Conservation (phyloP, 345 rosid genomes). For the Corchorus capsularis region DNA sequence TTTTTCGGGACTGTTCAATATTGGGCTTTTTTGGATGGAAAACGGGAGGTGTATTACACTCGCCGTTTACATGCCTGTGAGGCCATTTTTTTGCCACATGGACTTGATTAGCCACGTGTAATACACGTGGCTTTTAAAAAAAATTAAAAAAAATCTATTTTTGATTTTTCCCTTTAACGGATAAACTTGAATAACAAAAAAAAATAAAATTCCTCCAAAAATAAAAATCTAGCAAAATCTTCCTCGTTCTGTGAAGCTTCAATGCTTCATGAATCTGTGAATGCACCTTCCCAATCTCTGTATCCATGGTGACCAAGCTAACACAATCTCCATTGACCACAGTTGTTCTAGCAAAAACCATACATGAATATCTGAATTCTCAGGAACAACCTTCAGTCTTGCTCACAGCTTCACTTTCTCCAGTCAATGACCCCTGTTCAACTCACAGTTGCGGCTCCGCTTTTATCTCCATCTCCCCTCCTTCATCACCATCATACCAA, state of each 20-base stretch:
- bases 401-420: conserved; percentile 91
- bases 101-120: too few relatives aligned
- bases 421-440: conserved; percentile 91
- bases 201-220: too few relatives aligned
- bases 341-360: conserved; percentile 89
- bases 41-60: too few relatives aligned
- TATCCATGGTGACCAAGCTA: conserved; percentile 79
- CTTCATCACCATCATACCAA: conserved; percentile 78
- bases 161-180: too few relatives aligned
- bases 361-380: conserved; percentile 76
- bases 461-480: conserved; percentile 84
- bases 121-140: too few relatives aligned
- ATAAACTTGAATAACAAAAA: too few relatives aligned
- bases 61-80: too few relatives aligned
- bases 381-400: conserved; percentile 71
- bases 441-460: conserved; percentile 91
- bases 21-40: too few relatives aligned
- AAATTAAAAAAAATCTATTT: too few relatives aligned
- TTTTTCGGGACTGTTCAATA: too few relatives aligned
- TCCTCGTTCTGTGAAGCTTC: conserved; percentile 84
- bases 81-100: too few relatives aligned
- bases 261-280: conserved; percentile 89
- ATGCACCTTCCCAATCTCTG: conserved; percentile 92
- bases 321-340: conserved; percentile 84
- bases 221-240: conserved; percentile 27